Conservation (phyloP, 148 eudicot species). For the Nyssa sinensis region DNA sequence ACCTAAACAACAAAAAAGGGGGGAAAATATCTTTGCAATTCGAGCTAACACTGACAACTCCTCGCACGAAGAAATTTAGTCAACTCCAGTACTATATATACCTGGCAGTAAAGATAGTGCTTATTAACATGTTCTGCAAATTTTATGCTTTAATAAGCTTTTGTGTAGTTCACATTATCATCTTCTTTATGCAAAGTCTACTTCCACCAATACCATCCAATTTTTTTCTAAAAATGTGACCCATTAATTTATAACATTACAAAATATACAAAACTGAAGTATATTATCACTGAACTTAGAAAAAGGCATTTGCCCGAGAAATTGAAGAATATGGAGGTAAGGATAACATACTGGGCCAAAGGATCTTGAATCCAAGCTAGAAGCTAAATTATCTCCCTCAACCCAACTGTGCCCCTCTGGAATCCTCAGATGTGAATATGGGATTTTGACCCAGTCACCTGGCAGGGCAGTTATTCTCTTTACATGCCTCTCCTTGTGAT, state of each 20-base stretch:
- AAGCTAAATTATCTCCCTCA: conserved; percentile 82
- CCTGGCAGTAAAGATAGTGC: no score
- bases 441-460: conserved; percentile 71
- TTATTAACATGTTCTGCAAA: no score
- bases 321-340: background rate
- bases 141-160: background rate
- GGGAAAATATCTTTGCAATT: no score
- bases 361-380: conserved; percentile 78
- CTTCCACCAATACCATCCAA: background rate
- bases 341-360: conserved; percentile 73
- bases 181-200: background rate
- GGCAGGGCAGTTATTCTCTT: conserved; percentile 91
- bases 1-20: no score
- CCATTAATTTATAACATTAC: background rate
- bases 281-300: background rate
- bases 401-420: conserved; percentile 99
- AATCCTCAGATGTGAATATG: conserved; percentile 44
- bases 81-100: no score
- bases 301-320: background rate
- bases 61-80: no score
- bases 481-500: conserved; percentile 64
- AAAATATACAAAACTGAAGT: background rate
- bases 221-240: background rate
- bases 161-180: background rate
- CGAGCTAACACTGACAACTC: background rate